Evolutionary conservation across 495 filamentous ascomycete genomes (phyloP).

Genomic region (Talaromyces stipitatus): DNA sequence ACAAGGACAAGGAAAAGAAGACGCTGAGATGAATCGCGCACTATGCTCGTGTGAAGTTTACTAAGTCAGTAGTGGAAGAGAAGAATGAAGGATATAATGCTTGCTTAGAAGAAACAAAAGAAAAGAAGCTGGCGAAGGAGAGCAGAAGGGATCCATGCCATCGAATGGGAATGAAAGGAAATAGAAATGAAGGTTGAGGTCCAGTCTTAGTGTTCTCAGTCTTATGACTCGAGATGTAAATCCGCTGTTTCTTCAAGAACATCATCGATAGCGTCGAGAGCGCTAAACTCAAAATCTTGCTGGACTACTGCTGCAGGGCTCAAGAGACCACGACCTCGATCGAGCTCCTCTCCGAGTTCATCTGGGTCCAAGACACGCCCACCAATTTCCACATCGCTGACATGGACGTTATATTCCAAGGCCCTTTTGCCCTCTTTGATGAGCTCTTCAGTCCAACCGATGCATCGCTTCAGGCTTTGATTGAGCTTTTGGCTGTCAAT

Average conservation of each 20-base stretch:
- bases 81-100: background rate
- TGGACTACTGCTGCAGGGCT: slow-evolving; percentile 19
- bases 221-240: background rate
- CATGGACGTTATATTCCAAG: slow-evolving; percentile 67
- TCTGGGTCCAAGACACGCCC: slow-evolving; percentile 70
- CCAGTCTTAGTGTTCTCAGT: background rate
- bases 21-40: background rate
- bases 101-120: background rate
- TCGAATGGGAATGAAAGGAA: background rate
- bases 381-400: slow-evolving; percentile 71
- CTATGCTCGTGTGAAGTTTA: background rate
- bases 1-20: background rate
- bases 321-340: slow-evolving; percentile 25
- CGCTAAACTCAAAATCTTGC: background rate
- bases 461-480: slow-evolving; percentile 80
- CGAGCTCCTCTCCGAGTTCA: slow-evolving; percentile 50
- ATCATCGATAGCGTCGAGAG: background rate
- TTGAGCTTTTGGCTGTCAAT: slow-evolving; percentile 90
- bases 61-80: background rate
- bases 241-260: background rate
- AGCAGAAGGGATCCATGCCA: background rate
- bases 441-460: slow-evolving; percentile 78
- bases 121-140: background rate
- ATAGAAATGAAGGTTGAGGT: too few relatives aligned
- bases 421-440: slow-evolving; percentile 84